Evolutionary conservation across 177 flowering plant genomes (phyloP).

Genomic region (Tripterygium wilfordii): DNA sequence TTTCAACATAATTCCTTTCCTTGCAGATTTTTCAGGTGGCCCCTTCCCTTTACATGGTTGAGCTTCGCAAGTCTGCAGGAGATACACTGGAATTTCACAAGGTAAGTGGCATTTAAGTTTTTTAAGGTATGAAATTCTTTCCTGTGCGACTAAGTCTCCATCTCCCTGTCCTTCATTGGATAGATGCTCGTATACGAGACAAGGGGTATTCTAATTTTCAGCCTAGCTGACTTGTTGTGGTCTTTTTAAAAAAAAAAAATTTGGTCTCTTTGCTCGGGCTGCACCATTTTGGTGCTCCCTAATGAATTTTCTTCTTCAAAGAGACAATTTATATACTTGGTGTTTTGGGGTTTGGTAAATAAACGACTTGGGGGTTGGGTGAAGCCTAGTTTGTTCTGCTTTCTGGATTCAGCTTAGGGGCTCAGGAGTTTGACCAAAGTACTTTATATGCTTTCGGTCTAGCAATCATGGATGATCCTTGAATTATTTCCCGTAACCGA

Average conservation of each 20-base stretch:
- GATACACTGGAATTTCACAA: slow-evolving; percentile 98
- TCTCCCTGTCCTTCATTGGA: neutral
- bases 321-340: neutral
- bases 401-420: no score
- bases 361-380: neutral
- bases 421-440: no score
- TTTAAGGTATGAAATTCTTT: neutral
- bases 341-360: no score
- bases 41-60: slow-evolving; percentile 93
- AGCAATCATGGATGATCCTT: no score
- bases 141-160: no score
- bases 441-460: no score
- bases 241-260: neutral
- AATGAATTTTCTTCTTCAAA: no score
- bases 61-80: slow-evolving; percentile 89
- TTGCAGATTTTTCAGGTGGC: slow-evolving; percentile 91
- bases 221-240: neutral
- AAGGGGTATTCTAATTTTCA: neutral
- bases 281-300: neutral
- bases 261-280: neutral
- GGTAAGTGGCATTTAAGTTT: slow-evolving; percentile 30
- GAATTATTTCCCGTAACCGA: neutral
- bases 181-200: no score
- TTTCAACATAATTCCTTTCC: neutral
- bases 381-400: no score